phyloP scores from a whole-genome alignment of 2,329 filamentous ascomycete species.

The Monilinia vaccinii-corymbosi region DNA sequence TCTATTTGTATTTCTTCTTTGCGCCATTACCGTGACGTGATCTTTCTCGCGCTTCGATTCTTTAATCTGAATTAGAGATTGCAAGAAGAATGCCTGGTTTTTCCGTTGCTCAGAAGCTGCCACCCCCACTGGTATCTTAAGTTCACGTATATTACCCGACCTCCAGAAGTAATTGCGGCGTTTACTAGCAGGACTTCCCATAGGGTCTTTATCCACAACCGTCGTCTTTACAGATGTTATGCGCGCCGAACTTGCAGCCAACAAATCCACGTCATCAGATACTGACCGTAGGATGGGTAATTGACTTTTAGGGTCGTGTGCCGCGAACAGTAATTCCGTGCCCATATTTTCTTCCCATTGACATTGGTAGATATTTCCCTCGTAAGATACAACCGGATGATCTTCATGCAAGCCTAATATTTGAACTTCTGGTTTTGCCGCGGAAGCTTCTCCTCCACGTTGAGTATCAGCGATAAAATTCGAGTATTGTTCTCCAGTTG shows the following conservation, averaged over 20 bases:
- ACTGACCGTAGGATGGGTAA: conserved; percentile 43
- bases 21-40: conserved; percentile 51
- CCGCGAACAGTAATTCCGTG: conserved; percentile 68
- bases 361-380: conserved; percentile 69
- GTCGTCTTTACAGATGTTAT: conserved; percentile 48
- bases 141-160: neutral
- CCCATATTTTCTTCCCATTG: conserved; percentile 77
- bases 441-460: conserved; percentile 2
- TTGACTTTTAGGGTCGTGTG: conserved; percentile 34
- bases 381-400: conserved; percentile 72
- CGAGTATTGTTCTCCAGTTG: neutral
- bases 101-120: conserved; percentile 28
- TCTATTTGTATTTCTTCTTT: conserved; percentile 23
- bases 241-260: conserved; percentile 62
- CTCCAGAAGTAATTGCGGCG: conserved; percentile 2
- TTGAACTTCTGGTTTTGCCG: conserved; percentile 45
- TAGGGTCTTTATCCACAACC: conserved; percentile 1
- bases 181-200: neutral
- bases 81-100: conserved; percentile 48
- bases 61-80: conserved; percentile 57
- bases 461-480: conserved; percentile 12
- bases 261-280: conserved; percentile 54
- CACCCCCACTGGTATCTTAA: conserved; percentile 18
- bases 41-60: conserved; percentile 55
- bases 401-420: conserved; percentile 72